Evolutionary conservation across 345 rosid genomes (phyloP).

Genomic region (Cardiospermum halicacabum): DNA sequence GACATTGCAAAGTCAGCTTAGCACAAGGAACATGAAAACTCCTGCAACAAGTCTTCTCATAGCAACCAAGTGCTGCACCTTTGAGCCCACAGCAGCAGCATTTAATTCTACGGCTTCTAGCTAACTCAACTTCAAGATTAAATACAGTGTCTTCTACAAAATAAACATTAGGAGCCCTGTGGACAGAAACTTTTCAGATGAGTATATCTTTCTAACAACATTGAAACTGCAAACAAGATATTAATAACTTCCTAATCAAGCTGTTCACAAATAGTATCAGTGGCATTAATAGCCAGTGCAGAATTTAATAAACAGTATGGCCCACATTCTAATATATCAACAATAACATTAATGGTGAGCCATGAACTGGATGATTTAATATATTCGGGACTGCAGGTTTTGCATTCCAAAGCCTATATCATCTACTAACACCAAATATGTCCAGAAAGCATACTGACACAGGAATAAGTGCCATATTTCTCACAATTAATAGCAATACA

Average conservation of each 20-base stretch:
- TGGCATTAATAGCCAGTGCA: background rate
- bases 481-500: background rate
- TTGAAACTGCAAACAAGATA: background rate
- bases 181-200: background rate
- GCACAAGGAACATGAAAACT: slow-evolving; percentile 83
- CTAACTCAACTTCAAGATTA: slow-evolving; percentile 80
- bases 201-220: slow-evolving; percentile 1
- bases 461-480: no score
- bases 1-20: slow-evolving; percentile 58
- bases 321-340: no score
- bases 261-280: background rate
- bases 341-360: no score
- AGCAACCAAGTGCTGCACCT: slow-evolving; percentile 97
- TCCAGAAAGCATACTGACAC: no score
- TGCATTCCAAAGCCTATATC: no score
- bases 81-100: slow-evolving; percentile 81
- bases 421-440: background rate
- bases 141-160: slow-evolving; percentile 61
- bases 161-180: slow-evolving; percentile 93
- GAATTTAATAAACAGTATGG: no score
- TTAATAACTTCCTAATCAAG: background rate
- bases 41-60: slow-evolving; percentile 61
- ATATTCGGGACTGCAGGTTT: no score
- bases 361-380: no score
- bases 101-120: slow-evolving; percentile 71